Evolutionary conservation across 2,329 filamentous ascomycete genomes (phyloP), one percentile per base, ranked within the genome.

Genomic region (Corniculantispora saksenae): DNA sequence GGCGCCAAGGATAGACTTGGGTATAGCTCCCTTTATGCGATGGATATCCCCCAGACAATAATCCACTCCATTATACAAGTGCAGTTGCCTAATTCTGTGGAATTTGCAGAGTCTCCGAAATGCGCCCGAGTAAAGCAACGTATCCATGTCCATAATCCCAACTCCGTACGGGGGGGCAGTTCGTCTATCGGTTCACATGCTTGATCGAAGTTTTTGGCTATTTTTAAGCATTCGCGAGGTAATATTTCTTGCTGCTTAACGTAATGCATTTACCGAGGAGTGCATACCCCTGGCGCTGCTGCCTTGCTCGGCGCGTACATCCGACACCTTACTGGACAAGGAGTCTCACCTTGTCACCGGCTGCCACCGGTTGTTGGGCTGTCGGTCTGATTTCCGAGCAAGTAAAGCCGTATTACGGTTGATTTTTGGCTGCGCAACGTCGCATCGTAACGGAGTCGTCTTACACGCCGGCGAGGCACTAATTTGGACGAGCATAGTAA

Each of bases 401-500:
- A 25, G 15, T 17, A 61, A 51, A 29, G 21, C 47, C 48, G 58
- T 61, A 27, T 15, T 27, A 43, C 29, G 8, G 13, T 43, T 48
- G 13, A 25, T 1, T 27, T 32, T 25, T 40, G 17, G 10, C 47
- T 61, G 47, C 58, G 32, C 47, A 61, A 32, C 23, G 58, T 61
- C 45, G 48, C 47, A 61, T 61, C 47, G 21, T 40, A 21, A 38
- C 50, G 58, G 58, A 60, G 43, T 50, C 45, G 58, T 47, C 47
- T 61, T 61, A 61, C 58, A 51, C 32, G 47, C 47, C 58, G 47
- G 47, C 32, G 12, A 21, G 58, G 15, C 5, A 38, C 58, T 29
- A 51, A 29, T 51, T 21, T 29, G 47, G 58, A 43, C 58, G 17
- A n/a, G 48, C 45, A 61, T 27, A 61, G 58, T 61, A 61, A 61